These are phyloP conservation scores for Penicillium concentricum DNA, from an alignment of 2,329 filamentous ascomycete genomes.

Conservation along the genomic window DNA sequence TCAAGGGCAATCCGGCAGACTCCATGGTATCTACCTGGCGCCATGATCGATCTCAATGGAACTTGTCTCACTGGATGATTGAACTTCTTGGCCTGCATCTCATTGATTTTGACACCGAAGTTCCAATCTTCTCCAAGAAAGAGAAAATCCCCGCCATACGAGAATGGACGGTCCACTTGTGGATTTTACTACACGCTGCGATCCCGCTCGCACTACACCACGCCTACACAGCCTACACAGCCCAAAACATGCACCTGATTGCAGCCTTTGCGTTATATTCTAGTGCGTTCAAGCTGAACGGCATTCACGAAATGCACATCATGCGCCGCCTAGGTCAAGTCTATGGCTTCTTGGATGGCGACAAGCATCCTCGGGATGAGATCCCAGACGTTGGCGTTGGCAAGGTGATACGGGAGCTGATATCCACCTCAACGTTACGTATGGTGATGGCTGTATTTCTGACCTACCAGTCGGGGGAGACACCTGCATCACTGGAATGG, in stretches of 20 bases:
- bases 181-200: conserved; percentile 40
- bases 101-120: conserved; percentile 23
- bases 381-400: conserved; percentile 41
- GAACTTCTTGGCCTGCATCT: conserved; percentile 20
- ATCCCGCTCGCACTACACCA: conserved; percentile 42
- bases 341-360: conserved; percentile 46
- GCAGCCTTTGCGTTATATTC: conserved; percentile 38
- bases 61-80: conserved; percentile 9
- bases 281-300: conserved; percentile 37
- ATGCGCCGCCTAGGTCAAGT: conserved; percentile 39
- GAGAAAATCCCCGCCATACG: conserved; percentile 42
- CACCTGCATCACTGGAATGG: conserved; percentile 27
- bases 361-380: conserved; percentile 44
- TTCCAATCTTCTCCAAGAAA: conserved; percentile 41
- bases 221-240: conserved; percentile 26
- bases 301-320: conserved; percentile 39
- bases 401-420: conserved; percentile 32
- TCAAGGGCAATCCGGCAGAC: conserved; percentile 8
- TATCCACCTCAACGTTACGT: conserved; percentile 32
- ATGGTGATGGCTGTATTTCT: conserved; percentile 32
- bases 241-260: conserved; percentile 28
- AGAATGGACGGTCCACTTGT: conserved; percentile 35
- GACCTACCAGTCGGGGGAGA: conserved; percentile 19
- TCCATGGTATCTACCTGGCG: conserved; percentile 16
- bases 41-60: conserved; percentile 13